phyloP scores from a whole-genome alignment of 805 yeast species.

The Scheffersomyces ergatensis region DNA sequence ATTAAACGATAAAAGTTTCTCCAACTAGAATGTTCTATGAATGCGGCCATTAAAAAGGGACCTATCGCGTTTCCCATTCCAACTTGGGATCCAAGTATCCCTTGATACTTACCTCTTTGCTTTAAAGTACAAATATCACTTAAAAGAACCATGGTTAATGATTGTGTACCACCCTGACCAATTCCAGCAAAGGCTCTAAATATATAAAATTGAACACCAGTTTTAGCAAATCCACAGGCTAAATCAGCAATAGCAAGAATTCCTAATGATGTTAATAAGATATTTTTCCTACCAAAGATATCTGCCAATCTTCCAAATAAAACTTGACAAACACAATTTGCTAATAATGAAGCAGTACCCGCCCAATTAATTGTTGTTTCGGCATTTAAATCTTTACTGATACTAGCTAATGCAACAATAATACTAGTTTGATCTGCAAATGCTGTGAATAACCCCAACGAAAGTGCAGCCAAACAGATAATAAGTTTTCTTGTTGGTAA shows the following conservation, averaged over 20 bases:
- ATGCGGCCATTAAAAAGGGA: slow-evolving; percentile 54
- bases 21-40: slow-evolving; percentile 48
- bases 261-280: slow-evolving; percentile 37
- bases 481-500: slow-evolving; percentile 37
- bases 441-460: slow-evolving; percentile 38
- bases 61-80: slow-evolving; percentile 56
- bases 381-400: slow-evolving; percentile 47
- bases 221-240: slow-evolving; percentile 51
- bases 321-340: slow-evolving; percentile 51
- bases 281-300: slow-evolving; percentile 50
- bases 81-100: slow-evolving; percentile 49
- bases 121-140: slow-evolving; percentile 53
- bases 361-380: slow-evolving; percentile 56
- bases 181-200: slow-evolving; percentile 57
- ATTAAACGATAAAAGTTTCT: slow-evolving; percentile 50
- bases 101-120: slow-evolving; percentile 58
- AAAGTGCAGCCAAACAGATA: slow-evolving; percentile 33
- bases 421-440: slow-evolving; percentile 52
- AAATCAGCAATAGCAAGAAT: slow-evolving; percentile 44
- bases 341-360: slow-evolving; percentile 51
- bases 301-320: slow-evolving; percentile 55
- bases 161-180: slow-evolving; percentile 53
- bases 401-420: slow-evolving; percentile 47
- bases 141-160: slow-evolving; percentile 50
- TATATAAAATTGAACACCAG: slow-evolving; percentile 46